Evolutionary conservation across 805 yeast genomes (phyloP), one percentile per base, ranked within the genome.

Genomic region (Zygoascus flipseniorum): DNA sequence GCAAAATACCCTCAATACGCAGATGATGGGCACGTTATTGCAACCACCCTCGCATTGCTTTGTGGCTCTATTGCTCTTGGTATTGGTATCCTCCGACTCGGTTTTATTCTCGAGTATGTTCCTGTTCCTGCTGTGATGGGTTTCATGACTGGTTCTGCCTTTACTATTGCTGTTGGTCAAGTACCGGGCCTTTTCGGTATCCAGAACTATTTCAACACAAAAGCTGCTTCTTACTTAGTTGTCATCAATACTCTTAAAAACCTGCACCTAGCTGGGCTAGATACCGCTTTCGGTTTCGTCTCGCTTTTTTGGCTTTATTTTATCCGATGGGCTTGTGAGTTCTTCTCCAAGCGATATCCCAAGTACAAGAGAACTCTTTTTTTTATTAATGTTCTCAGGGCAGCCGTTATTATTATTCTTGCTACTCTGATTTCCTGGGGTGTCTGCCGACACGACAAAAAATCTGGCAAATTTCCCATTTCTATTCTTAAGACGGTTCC

Each of bases 71-170:
- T 89, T 60, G 82, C 96, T 8, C 72, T 85, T 11, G 97, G 89
- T 52, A 70, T 89, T 55, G 97, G 97, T 58, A 51, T 90, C 8
- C 70, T 89, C 57, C 77, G 97, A 62, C 73, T 90, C 23, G 97
- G 97, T 0, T 90, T 90, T 71, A 75, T 90, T 51, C 81, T 90
- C 45, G 97, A 90, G 69, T 81, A 86, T 65, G 89, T 90, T 62
- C 88, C 97, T 2, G 75, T 84, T 64, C 96, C 96, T 47, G 95
- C 96, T 0, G 96, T 90, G 43, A 76, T 89, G 70, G 97, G 97
- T 0, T 90, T 89, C 73, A 90, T 90, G 92, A 78, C 92, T 35
- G 97, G 97, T 51, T 89, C 97, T 4, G 96, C 97, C 1, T 78
- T 90, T 62, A 83, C 76, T 62, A 90, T 90, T 65, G 75, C 85